Evolutionary conservation across 169 alveolate genomes (phyloP).

Genomic region (Cryptosporidium parvum): DNA sequence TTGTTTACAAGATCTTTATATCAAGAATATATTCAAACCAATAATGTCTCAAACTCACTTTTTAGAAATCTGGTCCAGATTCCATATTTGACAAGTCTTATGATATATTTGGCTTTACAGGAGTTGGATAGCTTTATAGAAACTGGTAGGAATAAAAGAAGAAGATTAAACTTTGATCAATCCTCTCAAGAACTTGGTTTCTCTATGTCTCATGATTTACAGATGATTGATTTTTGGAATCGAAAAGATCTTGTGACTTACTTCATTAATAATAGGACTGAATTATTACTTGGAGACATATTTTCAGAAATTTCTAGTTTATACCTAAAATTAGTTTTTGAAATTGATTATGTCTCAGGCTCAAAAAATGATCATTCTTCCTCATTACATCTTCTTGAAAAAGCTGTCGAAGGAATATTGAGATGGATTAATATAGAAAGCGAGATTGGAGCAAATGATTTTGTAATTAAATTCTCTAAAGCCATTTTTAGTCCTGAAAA

Average conservation of each 20-base stretch:
- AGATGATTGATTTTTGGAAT: constrained; percentile 22
- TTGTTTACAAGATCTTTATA: constrained; percentile 5
- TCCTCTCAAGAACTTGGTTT: neutral
- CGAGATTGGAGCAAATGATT: constrained; percentile 1
- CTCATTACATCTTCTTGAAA: neutral
- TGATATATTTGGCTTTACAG: neutral
- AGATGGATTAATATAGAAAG: constrained; percentile 21
- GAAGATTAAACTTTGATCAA: neutral
- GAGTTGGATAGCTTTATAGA: neutral
- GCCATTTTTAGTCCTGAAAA: neutral
- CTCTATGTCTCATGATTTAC: neutral
- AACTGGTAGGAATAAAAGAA: neutral
- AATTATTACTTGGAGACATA: neutral
- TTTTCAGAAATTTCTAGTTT: constrained; percentile 8
- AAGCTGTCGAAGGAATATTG: constrained; percentile 13
- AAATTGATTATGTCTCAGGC: neutral
- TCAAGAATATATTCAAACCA: neutral
- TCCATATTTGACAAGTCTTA: constrained; percentile 12
- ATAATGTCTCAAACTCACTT: neutral
- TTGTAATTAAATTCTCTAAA: neutral
- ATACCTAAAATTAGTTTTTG: constrained; percentile 3
- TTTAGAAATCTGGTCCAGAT: constrained; percentile 19
- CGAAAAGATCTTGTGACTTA: constrained; percentile 8
- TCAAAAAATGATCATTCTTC: neutral
- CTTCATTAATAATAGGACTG: constrained; percentile 2